A percentile compares a stretch with the other conserved stretches of the same genome.
Evolutionary conservation across 1,284 basidiomycete species (phyloP).

Genomic region (Clitocybe nebularis): DNA sequence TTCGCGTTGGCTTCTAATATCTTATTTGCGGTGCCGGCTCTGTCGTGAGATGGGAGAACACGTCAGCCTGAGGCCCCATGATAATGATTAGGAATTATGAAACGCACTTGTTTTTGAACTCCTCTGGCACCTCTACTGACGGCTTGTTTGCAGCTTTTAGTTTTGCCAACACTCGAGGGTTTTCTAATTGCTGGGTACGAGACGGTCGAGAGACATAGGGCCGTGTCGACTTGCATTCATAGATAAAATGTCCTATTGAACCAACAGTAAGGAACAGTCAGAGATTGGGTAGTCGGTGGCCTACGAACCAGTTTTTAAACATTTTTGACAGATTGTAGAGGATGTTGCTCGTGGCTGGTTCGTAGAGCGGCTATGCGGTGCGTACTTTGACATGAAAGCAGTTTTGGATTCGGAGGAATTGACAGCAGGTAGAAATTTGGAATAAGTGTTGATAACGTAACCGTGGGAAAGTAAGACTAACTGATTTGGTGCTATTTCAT

Average conservation of each 20-base stretch:
- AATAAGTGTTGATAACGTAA: neutral
- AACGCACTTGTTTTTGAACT: conserved; percentile 72
- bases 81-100: neutral
- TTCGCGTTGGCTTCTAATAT: conserved; percentile 75
- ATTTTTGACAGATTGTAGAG: conserved; percentile 76
- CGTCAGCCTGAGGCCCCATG: conserved; percentile 1
- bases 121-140: conserved; percentile 73
- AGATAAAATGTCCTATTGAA: conserved; percentile 71
- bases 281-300: neutral
- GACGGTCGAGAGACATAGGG: conserved; percentile 78
- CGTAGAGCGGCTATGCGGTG: conserved; percentile 60
- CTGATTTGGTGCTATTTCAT: too few species aligned
- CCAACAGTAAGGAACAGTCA: neutral
- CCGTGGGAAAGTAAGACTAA: conserved; percentile 2
- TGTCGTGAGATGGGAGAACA: conserved; percentile 23
- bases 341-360: conserved; percentile 59
- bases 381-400: conserved; percentile 76
- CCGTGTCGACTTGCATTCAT: conserved; percentile 67
- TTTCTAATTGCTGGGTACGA: conserved; percentile 72
- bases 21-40: conserved; percentile 66
- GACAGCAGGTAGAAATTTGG: too few species aligned
- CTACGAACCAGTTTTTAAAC: conserved; percentile 55
- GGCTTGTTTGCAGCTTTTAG: conserved; percentile 63
- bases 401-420: too few species aligned
- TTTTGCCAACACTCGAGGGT: conserved; percentile 60